Evolutionary conservation across 768 basidiomycete species (phyloP), one percentile per base, ranked within the genome.

Genomic region (Paxillus ammoniavirescens): DNA sequence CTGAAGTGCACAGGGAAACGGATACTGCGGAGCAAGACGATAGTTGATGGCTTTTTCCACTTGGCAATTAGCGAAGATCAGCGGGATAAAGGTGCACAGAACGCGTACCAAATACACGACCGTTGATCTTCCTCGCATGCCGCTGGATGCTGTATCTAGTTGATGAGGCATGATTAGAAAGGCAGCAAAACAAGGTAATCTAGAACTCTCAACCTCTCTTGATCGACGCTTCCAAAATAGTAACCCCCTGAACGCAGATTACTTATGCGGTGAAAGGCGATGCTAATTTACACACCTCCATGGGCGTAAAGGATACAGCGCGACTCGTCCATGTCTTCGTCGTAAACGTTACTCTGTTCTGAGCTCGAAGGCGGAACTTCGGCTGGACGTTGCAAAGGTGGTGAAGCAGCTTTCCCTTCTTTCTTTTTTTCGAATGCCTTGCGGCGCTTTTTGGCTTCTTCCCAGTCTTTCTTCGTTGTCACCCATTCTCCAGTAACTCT

Each of bases 11-110:
- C 91, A 93, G 13, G 96, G 96, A 66, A 97, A 98, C 1, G 96
- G 96, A 62, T 96, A 98, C 71, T 98, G 96, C 0, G 96, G 96
- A 13, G 95, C 89, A n/a, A 95, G 81, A 37, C 89, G 81, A 63
- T 91, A 91, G 58, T 89, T 88, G 50, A 91, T 77, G 53, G 88
- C 87, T 89, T 55, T 10, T 31, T 47, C 59, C 62, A 59, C 50
- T 71, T 28, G 38, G 49, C 36, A 15, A 46, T 71, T 28, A 40
- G 49, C 36, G n/a, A 46, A 57, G 18, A 53, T 38, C 8, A 44
- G 13, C 30, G 36, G 13, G 30, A 40, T 47, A 2, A 17, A 8
- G 17, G 7, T 4, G 3, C n/a, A 46, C 36, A 15, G 28, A 54
- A 21, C 18, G 64, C 78, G 40, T 62, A 84, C 86, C 83, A 62